phyloP scores from a whole-genome alignment of 2,329 filamentous ascomycete genomes.

The Balansia obtecta region DNA sequence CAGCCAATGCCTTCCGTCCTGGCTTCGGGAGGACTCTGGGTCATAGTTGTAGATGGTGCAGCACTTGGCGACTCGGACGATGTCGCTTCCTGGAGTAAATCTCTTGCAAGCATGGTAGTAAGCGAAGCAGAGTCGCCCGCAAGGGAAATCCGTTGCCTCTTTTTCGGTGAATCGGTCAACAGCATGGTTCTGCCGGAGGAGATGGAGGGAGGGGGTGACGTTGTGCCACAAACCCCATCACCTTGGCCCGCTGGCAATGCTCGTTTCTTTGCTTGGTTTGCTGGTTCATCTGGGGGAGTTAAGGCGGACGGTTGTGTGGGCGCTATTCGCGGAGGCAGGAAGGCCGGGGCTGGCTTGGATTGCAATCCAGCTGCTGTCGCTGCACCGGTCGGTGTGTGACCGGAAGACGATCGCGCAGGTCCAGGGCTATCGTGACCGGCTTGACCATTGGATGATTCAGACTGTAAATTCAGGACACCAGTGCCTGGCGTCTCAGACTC shows the following conservation, averaged over 20 bases:
- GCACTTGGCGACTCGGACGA: constrained; percentile 1
- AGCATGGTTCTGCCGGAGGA: constrained; percentile 21
- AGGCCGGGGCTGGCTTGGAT: constrained; percentile 18
- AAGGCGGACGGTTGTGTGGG: constrained; percentile 31
- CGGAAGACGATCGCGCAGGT: constrained; percentile 15
- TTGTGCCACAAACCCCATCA: constrained; percentile 11
- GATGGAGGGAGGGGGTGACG: constrained; percentile 11
- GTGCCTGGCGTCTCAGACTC: constrained; percentile 37
- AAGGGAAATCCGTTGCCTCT: constrained; percentile 21
- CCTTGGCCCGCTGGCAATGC: constrained; percentile 15
- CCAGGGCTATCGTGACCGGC: constrained; percentile 14
- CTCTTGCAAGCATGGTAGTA: background rate
- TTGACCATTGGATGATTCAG: constrained; percentile 18
- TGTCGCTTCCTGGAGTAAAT: background rate
- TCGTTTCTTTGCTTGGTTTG: constrained; percentile 31
- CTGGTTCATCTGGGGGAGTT: constrained; percentile 42
- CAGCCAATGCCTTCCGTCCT: background rate
- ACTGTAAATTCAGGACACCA: constrained; percentile 31
- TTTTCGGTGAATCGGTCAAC: constrained; percentile 18
- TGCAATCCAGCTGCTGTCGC: constrained; percentile 12
- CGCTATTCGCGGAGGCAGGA: constrained; percentile 27
- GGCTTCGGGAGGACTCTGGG: background rate
- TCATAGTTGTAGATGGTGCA: background rate
- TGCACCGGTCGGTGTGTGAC: constrained; percentile 17
- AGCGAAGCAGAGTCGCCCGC: constrained; percentile 9